Base-by-base conservation (phyloP, 2,329 filamentous ascomycete genomes). In the Paecilomyces sp. region DNA sequence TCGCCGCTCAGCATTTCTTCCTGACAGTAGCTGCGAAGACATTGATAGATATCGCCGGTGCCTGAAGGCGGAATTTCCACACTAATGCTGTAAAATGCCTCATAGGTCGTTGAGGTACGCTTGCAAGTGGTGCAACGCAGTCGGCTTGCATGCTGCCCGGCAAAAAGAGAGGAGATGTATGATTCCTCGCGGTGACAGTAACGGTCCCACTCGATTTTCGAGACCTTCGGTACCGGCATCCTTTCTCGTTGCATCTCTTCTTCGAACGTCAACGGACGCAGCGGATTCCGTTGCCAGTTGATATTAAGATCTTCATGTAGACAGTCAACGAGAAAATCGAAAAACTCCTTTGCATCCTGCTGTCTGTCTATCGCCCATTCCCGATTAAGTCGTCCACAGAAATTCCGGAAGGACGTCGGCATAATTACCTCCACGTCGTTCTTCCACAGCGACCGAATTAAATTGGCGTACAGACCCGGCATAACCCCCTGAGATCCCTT, bases 271-370 rank as follows among this genome's bases (percentile, higher is more conserved):
- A 89, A 75, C 4, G 81, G 80, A 56, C 81, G 80, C 1, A 88
- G 76, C 0, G 83, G 85, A 2, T 77, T 79, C 57, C 82, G 78
- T 62, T 84, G 79, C 79, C 85, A 89, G 31, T 83, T 81, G 6
- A 81, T 75, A 71, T 96, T 95, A 4, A 95, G 87, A 74, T 99
- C 94, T 70, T 94, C 90, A 66, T 93, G 88, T 12, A 97, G 80
- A 64, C 89, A 87, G 57, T 90, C 87, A 41, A 96, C 81, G 28
- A 97, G 74, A 69, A 95, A 96, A 54, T 87, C 86, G 65, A 93
- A 87, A 66, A 96, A 96, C 68, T 97, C 94, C 64, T 92, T 89
- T 1, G 92, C 89, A 69, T 99, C 94, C 75, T 97, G 94, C 71
- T 97, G 93, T 56, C 85, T 79, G 25, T 81, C 80, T 50, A 90